Evolutionary conservation across 306 rosid species (phyloP), one percentile per base, ranked within the genome.

Genomic region (Cucurbita argyrosperma): DNA sequence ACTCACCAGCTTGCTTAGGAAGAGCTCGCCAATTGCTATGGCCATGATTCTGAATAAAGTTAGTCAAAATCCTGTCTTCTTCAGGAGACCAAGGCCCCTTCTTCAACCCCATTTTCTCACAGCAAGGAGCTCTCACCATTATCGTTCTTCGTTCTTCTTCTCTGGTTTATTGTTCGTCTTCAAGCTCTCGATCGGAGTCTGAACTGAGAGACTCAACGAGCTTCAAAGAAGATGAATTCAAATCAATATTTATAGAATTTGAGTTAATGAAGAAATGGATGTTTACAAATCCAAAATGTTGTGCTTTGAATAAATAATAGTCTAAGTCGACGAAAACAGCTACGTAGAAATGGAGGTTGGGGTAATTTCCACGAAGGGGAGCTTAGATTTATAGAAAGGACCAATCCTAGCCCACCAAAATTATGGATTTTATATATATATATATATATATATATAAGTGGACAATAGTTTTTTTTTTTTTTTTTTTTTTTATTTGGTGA

Each of bases 11-110:
- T 81, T 82, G 91, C 42, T 89, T 94, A 0, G 99, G 97, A 39
- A 94, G 99, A 51, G 99, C 97, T 73, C 97, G 90, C 99, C 99
- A 94, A 63, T 94, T 94, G 13, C 79, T 87, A 82, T 91, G 96
- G 74, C 96, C 97, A 80, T 87, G 80, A 6, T 73, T 76, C 4
- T 85, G 80, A 72, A 94, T 81, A 79, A 79, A 91, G 55, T 87
- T 84, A 5, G 55, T 72, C 64, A 94, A 82, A 71, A 91, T 79
- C 56, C 88, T 84, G 76, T 94, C 97, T 85, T 94, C 99, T 38
- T 94, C 91, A 11, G 87, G 65, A 50, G 90, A 81, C 99, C 99
- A 94, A 15, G 99, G 97, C 39, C 99, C 99, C 69, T 78, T 94
- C 81, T 89, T 94, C 79, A 94, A 42, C 43, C 99, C 99, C 95